Conservation (phyloP, 441 rosid genomes). For the Gossypium davidsonii region DNA sequence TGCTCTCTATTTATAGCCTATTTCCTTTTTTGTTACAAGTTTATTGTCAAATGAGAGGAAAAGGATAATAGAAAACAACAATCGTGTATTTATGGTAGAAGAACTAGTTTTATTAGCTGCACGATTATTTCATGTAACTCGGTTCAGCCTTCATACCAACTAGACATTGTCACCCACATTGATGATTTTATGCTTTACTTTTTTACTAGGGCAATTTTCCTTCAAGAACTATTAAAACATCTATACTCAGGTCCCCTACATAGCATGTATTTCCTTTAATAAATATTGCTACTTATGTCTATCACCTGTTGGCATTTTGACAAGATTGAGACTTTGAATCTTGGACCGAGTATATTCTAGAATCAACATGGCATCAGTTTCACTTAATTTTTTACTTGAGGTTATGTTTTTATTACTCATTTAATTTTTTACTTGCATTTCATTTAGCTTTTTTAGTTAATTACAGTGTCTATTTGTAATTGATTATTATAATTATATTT, state of each 20-base stretch:
- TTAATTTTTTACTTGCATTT: too few species aligned
- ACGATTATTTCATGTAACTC: neutral
- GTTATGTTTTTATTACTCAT: too few species aligned
- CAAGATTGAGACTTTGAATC: too few species aligned
- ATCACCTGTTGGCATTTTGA: too few species aligned
- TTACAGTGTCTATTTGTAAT: too few species aligned
- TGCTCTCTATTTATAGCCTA: neutral
- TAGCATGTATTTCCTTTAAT: neutral
- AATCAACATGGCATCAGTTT: too few species aligned
- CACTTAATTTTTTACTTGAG: too few species aligned
- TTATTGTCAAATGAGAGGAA: neutral
- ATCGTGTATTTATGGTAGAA: neutral
- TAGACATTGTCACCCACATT: neutral
- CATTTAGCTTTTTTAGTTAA: too few species aligned
- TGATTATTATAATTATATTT: too few species aligned
- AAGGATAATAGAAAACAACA: neutral
- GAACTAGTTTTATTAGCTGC: neutral
- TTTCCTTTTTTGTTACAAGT: neutral
- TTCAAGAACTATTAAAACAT: neutral
- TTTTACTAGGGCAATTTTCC: neutral
- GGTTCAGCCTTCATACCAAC: constrained; percentile 1
- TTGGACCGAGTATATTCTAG: too few species aligned
- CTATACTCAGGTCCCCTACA: neutral
- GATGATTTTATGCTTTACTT: neutral
- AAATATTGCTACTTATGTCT: too few species aligned